These are phyloP conservation scores for Aspergillus spinulosporus DNA, from an alignment of 2,329 filamentous ascomycete species.

Conservation along the genomic window DNA sequence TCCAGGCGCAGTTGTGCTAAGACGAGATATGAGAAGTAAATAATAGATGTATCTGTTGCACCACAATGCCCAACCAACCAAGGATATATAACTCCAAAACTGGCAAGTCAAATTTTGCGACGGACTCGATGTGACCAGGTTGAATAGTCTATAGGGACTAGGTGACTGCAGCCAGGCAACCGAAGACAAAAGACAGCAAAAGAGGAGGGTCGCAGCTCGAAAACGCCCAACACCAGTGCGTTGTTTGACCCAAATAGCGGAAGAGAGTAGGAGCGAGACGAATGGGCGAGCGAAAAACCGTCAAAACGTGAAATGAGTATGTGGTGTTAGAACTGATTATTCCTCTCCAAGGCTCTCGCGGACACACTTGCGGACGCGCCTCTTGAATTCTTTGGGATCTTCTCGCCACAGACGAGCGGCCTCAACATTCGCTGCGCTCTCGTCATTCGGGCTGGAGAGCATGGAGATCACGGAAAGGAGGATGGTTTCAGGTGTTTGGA, in stretches of 20 bases:
- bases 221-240: conserved; percentile 8
- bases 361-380: conserved; percentile 73
- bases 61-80: background rate
- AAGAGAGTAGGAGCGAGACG: background rate
- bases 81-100: conserved; percentile 9
- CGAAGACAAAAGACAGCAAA: background rate
- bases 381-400: conserved; percentile 75
- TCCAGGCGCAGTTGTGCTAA: conserved; percentile 7
- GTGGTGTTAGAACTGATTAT: conserved; percentile 21
- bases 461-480: conserved; percentile 89
- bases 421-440: conserved; percentile 93
- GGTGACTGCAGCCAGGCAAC: background rate
- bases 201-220: background rate
- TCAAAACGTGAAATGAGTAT: background rate
- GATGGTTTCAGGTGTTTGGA: conserved; percentile 94
- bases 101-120: background rate
- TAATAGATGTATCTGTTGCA: background rate
- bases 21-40: conserved; percentile 7
- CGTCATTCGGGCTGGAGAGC: conserved; percentile 88
- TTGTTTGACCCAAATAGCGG: background rate
- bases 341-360: conserved; percentile 78
- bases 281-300: background rate
- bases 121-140: background rate
- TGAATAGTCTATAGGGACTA: background rate
- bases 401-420: conserved; percentile 86